Conservation (phyloP, 2,329 filamentous ascomycete species). For the Fusarium tuaranense region DNA sequence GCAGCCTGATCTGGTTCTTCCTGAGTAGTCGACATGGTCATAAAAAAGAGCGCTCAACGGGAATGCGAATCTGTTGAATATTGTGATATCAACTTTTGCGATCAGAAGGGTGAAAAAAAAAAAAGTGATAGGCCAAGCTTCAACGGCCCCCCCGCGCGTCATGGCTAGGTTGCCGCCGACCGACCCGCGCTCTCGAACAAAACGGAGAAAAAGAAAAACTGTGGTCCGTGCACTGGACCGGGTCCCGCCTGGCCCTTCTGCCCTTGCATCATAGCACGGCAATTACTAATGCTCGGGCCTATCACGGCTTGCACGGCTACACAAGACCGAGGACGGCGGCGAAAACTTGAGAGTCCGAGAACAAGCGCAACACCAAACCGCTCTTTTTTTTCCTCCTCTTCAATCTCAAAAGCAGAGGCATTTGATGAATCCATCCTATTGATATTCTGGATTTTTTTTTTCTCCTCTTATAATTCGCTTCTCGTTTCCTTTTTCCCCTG, state of each 20-base stretch:
- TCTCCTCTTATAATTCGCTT: not conserved
- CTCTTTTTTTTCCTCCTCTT: not conserved
- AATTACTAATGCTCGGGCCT: slow-evolving; percentile 50
- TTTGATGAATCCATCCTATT: slow-evolving; percentile 8
- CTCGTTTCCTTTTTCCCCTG: not conserved
- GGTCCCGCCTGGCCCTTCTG: slow-evolving; percentile 3
- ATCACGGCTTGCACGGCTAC: slow-evolving; percentile 38
- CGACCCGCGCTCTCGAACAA: not conserved
- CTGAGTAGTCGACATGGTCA: slow-evolving; percentile 29
- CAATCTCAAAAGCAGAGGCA: slow-evolving; percentile 8
- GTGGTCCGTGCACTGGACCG: slow-evolving; percentile 23
- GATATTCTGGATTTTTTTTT: not conserved
- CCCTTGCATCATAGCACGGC: slow-evolving; percentile 47
- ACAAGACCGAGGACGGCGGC: slow-evolving; percentile 38
- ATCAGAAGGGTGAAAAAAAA: not conserved
- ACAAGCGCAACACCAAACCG: slow-evolving; percentile 28
- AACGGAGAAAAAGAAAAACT: slow-evolving; percentile 2
- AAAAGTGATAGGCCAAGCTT: not conserved
- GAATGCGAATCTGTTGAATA: not conserved
- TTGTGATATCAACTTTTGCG: not conserved
- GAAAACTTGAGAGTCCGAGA: slow-evolving; percentile 42
- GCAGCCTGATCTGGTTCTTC: slow-evolving; percentile 1
- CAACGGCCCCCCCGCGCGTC: slow-evolving; percentile 35
- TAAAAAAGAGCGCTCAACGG: not conserved
- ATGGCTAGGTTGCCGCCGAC: slow-evolving; percentile 8